These are phyloP conservation scores for Rhizopus stolonifer DNA, from an alignment of 371 early-diverging fungal genomes.

Conservation along the genomic window DNA sequence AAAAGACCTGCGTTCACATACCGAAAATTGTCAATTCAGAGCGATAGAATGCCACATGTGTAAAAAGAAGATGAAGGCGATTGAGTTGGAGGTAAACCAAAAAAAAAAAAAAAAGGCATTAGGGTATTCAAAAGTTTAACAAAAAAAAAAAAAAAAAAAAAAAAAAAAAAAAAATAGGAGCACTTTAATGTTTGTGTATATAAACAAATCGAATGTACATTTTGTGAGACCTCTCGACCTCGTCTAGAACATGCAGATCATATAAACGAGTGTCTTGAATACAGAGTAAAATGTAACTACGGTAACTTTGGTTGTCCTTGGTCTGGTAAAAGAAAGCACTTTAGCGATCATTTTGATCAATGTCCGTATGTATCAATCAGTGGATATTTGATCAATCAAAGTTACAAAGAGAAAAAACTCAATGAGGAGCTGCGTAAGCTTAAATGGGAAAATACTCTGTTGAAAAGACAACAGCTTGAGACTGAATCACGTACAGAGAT, in stretches of 20 bases:
- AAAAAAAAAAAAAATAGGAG: too few species aligned
- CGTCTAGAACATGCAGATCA: conserved; percentile 55
- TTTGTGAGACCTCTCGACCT: conserved; percentile 53
- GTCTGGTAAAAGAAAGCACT: conserved; percentile 49
- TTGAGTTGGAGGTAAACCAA: too few species aligned
- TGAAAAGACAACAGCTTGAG: conserved; percentile 45
- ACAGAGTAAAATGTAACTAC: conserved; percentile 49
- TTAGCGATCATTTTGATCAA: conserved; percentile 37
- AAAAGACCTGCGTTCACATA: conserved; percentile 56
- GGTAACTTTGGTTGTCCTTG: conserved; percentile 65
- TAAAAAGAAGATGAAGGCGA: conserved; percentile 46
- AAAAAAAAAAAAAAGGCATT: too few species aligned
- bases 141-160: too few species aligned
- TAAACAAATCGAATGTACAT: conserved; percentile 57
- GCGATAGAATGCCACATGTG: conserved; percentile 65
- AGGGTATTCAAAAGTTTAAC: too few species aligned
- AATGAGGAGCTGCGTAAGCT: conserved; percentile 48
- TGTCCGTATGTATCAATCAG: conserved; percentile 69
- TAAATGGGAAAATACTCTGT: conserved; percentile 41
- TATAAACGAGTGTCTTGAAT: conserved; percentile 52
- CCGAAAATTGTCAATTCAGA: conserved; percentile 59
- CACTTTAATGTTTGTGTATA: conserved; percentile 62
- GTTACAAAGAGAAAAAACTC: conserved; percentile 43
- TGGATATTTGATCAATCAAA: conserved; percentile 49
- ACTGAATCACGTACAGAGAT: conserved; percentile 42